Conservation (phyloP, 257 asterid genomes). For the Solanum lycopersicoides region DNA sequence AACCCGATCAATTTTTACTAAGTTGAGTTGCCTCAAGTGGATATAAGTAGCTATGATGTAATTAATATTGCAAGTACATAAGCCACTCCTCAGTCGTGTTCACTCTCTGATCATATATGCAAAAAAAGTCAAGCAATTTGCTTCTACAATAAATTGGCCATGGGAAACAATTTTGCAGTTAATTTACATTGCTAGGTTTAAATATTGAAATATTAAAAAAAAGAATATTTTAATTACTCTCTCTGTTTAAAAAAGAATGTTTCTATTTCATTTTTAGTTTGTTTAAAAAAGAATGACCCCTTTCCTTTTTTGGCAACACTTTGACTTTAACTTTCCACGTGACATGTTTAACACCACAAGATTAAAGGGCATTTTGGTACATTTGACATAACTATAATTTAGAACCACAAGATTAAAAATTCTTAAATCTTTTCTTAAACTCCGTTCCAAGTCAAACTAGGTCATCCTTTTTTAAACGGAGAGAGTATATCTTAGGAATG, state of each 20-base stretch:
- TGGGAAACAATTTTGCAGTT: background rate
- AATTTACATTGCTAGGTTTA: background rate
- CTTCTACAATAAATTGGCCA: background rate
- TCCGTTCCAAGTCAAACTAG: no score
- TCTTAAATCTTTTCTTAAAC: no score
- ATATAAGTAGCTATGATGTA: background rate
- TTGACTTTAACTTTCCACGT: no score
- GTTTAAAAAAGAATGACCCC: no score
- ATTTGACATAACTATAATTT: no score
- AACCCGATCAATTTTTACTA: background rate
- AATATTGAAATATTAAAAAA: background rate
- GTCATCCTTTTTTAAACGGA: no score
- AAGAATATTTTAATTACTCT: background rate
- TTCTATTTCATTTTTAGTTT: no score
- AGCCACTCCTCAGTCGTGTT: background rate
- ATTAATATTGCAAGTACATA: background rate
- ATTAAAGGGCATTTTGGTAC: no score
- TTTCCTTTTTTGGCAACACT: no score
- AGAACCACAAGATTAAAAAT: no score
- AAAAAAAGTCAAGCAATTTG: background rate
- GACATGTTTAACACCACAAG: no score
- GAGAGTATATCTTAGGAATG: background rate
- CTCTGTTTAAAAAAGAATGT: no score
- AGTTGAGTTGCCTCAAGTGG: background rate
- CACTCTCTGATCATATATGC: background rate